phyloP scores from a whole-genome alignment of 2,329 filamentous ascomycete species.

The Microcyclosporella mali region DNA sequence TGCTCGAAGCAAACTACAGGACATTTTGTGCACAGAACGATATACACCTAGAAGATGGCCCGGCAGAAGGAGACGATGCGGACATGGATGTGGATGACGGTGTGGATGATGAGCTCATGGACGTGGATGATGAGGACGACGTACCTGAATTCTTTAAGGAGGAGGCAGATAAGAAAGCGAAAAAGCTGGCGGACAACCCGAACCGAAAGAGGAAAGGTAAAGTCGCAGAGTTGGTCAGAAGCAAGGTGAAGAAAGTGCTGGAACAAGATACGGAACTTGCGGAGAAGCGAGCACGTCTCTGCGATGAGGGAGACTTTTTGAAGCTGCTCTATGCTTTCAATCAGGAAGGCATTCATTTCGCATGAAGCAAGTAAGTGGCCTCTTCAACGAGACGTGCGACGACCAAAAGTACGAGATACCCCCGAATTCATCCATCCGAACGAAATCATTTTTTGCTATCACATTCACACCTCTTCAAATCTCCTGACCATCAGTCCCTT shows the following conservation, averaged over 20 bases:
- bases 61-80: slow-evolving; percentile 35
- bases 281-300: slow-evolving; percentile 76
- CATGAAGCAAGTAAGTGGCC: slow-evolving; percentile 36
- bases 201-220: slow-evolving; percentile 68
- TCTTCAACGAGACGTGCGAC: slow-evolving; percentile 1
- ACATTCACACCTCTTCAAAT: slow-evolving; percentile 53
- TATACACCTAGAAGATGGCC: slow-evolving; percentile 66
- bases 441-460: no score
- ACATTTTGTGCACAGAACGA: slow-evolving; percentile 86
- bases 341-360: slow-evolving; percentile 88
- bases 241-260: slow-evolving; percentile 80
- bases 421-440: no score
- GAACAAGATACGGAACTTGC: slow-evolving; percentile 72
- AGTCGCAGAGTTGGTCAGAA: slow-evolving; percentile 71
- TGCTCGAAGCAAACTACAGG: slow-evolving; percentile 83
- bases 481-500: slow-evolving; percentile 72
- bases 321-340: slow-evolving; percentile 79
- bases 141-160: slow-evolving; percentile 81
- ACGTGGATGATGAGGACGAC: slow-evolving; percentile 60
- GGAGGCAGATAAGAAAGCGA: slow-evolving; percentile 45
- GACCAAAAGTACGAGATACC: background rate
- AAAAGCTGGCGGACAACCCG: slow-evolving; percentile 50
- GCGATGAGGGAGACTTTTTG: slow-evolving; percentile 89
- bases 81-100: slow-evolving; percentile 40
- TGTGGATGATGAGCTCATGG: slow-evolving; percentile 45